Conservation (phyloP, 495 filamentous ascomycete species). For the Penicillium argentinense region DNA sequence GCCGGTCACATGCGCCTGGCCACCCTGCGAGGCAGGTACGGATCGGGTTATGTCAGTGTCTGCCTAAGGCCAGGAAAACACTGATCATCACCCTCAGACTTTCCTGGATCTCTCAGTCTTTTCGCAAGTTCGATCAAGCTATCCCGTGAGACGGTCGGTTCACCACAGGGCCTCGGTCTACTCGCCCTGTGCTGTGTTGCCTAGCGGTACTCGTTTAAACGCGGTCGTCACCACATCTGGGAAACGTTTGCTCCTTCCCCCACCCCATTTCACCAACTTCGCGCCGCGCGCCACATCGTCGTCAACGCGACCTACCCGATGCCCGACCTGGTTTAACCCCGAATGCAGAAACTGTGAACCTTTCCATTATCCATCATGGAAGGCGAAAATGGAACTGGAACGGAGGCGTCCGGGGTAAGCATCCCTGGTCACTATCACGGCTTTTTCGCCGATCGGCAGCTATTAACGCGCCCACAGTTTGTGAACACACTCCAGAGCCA, state of each 20-base stretch:
- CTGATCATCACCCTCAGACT: no score
- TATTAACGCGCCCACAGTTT: conserved; percentile 32
- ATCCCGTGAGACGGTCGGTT: background rate
- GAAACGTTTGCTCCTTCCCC: conserved; percentile 20
- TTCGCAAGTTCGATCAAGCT: no score
- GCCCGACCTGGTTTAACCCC: background rate
- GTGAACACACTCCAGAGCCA: conserved; percentile 50
- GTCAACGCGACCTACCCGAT: conserved; percentile 11
- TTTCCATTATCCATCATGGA: conserved; percentile 15
- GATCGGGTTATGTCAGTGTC: no score
- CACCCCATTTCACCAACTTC: conserved; percentile 18
- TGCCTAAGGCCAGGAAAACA: no score
- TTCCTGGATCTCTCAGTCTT: no score
- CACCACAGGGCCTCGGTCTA: background rate
- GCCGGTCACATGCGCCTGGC: no score
- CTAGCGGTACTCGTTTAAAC: background rate
- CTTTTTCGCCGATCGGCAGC: background rate
- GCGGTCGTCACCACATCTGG: conserved; percentile 7
- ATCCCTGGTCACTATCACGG: background rate
- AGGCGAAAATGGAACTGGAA: conserved; percentile 8
- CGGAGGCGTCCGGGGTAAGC: conserved; percentile 38
- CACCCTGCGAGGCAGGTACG: no score
- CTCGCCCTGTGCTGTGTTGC: background rate
- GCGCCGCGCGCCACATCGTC: conserved; percentile 16
- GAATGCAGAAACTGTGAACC: background rate